Base-by-base conservation (phyloP, 116 monocot species). In the Papilionanthe hybrid region DNA sequence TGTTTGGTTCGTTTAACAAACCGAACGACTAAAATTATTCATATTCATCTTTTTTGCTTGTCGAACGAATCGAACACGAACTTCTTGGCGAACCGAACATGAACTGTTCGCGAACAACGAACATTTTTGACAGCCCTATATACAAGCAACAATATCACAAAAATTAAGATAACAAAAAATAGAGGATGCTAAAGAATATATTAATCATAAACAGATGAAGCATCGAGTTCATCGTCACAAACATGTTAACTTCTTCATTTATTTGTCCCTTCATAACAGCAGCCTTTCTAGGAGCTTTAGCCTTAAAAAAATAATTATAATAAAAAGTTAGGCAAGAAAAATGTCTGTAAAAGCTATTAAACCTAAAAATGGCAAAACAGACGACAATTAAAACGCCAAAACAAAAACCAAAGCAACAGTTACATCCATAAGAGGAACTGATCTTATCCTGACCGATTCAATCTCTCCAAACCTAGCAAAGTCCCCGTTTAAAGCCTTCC, bases 371-470 rank as follows among this genome's bases (percentile, higher is more conserved):
- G 68, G 43, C 12, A 63, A 28, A 28, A 28, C 42, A 58, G 8
- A 19, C 29, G 8, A 79, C 71, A 19, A n/a, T 10, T 60, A 3
- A 56, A 43, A 10, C 20, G 53, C 27, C 10, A 55, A 49, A 74
- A 60, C 77, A 23, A 73, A 8, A 73, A n/a, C 18, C 28, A 68
- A 55, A 76, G 49, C 25, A 77, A 23, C 47, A 27, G 41, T n/a
- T 20, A 78, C 96, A 75, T 92, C 92, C 7, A 81, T 72, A 22
- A 98, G 68, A 23, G 97, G 97, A 28, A 98, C 92, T 7, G 97
- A 98, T 75, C 97, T 78, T 32, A 94, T 87, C 84, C 97, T 88
- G 55, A 91, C 82, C 1, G 97, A 98, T 25, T 97, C 97, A 19
- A 97, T 79, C 76, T 89, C 92, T 32, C 97, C 97, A 67, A 92